A percentile compares a stretch with the other conserved stretches of the same genome.
phyloP scores from a whole-genome alignment of 2,329 filamentous ascomycete genomes.

The Curvularia verruculosa region DNA sequence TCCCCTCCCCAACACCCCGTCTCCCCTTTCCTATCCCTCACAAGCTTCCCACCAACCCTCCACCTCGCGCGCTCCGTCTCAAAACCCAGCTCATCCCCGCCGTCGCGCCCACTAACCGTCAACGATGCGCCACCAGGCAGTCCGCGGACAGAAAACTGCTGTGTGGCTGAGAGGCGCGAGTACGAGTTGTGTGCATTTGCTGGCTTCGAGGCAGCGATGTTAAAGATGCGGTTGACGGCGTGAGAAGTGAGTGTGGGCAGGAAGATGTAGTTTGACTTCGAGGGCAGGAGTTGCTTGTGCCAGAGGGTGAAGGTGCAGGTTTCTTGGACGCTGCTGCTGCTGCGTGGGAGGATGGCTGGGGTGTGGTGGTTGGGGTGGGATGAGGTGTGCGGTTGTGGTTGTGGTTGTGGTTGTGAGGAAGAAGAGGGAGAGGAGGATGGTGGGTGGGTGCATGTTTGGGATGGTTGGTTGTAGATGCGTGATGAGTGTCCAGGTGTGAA shows the following conservation, averaged over 20 bases:
- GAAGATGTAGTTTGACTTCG: slow-evolving; percentile 23
- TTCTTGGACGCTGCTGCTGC: background rate
- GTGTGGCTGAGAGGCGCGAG: slow-evolving; percentile 9
- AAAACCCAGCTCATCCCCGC: slow-evolving; percentile 13
- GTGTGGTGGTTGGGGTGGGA: slow-evolving; percentile 5
- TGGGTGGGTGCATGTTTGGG: slow-evolving; percentile 17
- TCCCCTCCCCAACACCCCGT: slow-evolving; percentile 16
- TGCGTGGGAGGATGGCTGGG: slow-evolving; percentile 7
- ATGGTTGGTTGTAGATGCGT: background rate
- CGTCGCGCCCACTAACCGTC: slow-evolving; percentile 12
- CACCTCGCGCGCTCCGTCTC: slow-evolving; percentile 10
- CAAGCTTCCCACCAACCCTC: slow-evolving; percentile 1
- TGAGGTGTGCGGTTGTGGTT: slow-evolving; percentile 1
- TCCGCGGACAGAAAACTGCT: slow-evolving; percentile 15
- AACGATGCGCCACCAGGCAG: slow-evolving; percentile 17
- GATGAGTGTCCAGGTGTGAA: background rate
- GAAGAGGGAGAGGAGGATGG: slow-evolving; percentile 10
- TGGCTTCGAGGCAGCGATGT: slow-evolving; percentile 20
- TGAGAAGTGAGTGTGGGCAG: slow-evolving; percentile 21
- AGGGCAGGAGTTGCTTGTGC: slow-evolving; percentile 20
- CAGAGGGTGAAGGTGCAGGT: slow-evolving; percentile 28
- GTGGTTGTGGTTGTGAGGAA: slow-evolving; percentile 4
- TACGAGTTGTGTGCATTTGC: slow-evolving; percentile 21
- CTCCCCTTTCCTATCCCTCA: background rate
- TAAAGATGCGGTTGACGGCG: slow-evolving; percentile 19